Conservation (phyloP, 345 rosid species). For the Salix caprea region DNA sequence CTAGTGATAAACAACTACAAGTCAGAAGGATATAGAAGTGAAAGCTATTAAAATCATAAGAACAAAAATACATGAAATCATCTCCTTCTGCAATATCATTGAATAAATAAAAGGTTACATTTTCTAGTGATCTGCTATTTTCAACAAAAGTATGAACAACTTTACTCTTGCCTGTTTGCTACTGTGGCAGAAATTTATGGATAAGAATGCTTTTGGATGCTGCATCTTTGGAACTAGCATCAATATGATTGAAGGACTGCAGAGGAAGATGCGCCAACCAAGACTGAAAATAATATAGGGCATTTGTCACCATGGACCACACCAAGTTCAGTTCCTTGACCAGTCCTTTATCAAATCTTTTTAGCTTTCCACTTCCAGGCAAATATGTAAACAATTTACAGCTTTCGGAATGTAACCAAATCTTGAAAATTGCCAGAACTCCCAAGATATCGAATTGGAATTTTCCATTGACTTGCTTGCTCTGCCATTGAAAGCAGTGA, state of each 20-base stretch:
- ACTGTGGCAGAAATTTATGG: slow-evolving; percentile 47
- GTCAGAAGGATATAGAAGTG: background rate
- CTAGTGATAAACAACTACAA: background rate
- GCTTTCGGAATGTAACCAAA: slow-evolving; percentile 11
- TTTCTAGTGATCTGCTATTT: background rate
- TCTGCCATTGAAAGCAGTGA: background rate
- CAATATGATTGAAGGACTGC: slow-evolving; percentile 49
- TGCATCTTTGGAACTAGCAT: slow-evolving; percentile 46
- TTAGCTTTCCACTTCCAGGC: slow-evolving; percentile 8
- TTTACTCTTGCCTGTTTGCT: slow-evolving; percentile 38
- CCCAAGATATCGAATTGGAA: background rate
- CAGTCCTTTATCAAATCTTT: slow-evolving; percentile 6
- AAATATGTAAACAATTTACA: slow-evolving; percentile 15
- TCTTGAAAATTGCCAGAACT: slow-evolving; percentile 17
- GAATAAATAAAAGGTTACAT: slow-evolving; percentile 14
- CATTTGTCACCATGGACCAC: slow-evolving; percentile 7
- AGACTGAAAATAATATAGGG: slow-evolving; percentile 44
- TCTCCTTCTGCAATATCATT: background rate
- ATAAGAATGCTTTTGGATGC: slow-evolving; percentile 46
- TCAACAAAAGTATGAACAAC: slow-evolving; percentile 11
- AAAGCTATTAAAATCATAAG: background rate
- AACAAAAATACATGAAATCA: background rate
- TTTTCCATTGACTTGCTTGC: slow-evolving; percentile 5
- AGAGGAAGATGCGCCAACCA: slow-evolving; percentile 44
- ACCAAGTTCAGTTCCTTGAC: slow-evolving; percentile 1